Evolutionary conservation across 2,329 filamentous ascomycete species (phyloP), one percentile per base, ranked within the genome.

Genomic region (Dendryphion nanum): DNA sequence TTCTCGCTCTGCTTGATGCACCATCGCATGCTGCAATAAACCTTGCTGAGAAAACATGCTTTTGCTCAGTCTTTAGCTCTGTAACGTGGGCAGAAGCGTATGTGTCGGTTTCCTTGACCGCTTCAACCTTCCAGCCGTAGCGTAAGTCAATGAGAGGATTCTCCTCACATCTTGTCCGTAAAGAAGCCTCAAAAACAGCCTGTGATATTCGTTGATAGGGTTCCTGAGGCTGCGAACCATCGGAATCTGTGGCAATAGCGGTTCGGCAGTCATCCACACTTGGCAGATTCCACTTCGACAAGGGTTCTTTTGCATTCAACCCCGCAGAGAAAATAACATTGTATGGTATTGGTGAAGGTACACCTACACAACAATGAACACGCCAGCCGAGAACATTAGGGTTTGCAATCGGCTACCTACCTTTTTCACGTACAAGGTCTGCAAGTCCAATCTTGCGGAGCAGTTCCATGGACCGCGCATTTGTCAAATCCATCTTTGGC

Each of bases 401-500:
- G 23, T n/a, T n/a, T 8, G 8, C 10, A 8, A 30, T 30, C 16
- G 16, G 15, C 10, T 30, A 17, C 29, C 15, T 8, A 30, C 29
- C 29, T 13, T 13, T 16, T n/a, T 30, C 29, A 10, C 29, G 29
- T n/a, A 30, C 10, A 10, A 10, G 10, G 10, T 30, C 10, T 10
- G 10, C 29, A 30, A 30, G 10, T 13, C 29, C 29, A 10, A 30
- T 13, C 8, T 16, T 10, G 10, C 29, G 10, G 6, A 65, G 52
- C 1, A 68, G 30, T 37, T 68, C 66, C 65, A 70, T 67, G 10
- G 47, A 54, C 2, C 64, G 53, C 12, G 35, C 47, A 38, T 68
- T 69, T 2, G 61, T 66, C 6, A 60, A 28, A 34, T 68, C 65
- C 64, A 68, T 66, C 42, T 69, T 69, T 1, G 67, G 64, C 61